Evolutionary conservation across 2,329 filamentous ascomycete genomes (phyloP).

Genomic region (Claviceps sp.): DNA sequence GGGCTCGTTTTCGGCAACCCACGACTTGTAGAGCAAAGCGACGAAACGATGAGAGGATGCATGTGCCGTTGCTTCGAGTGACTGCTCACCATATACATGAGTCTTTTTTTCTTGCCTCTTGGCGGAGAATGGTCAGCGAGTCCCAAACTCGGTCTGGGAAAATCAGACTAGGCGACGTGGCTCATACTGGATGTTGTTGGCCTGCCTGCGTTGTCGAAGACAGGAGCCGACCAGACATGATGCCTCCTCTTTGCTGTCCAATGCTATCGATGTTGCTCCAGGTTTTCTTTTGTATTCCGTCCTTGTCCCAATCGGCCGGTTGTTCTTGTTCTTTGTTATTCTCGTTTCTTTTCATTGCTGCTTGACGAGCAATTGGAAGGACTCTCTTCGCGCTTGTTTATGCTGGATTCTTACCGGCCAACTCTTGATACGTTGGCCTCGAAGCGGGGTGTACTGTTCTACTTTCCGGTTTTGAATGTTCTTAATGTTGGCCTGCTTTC

Average conservation of each 20-base stretch:
- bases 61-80: too few relatives aligned
- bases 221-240: conserved; percentile 19
- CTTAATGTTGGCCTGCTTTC: conserved; percentile 9
- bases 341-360: conserved; percentile 1
- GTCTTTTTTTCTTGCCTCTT: background rate
- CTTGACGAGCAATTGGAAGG: conserved; percentile 14
- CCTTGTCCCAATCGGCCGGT: background rate
- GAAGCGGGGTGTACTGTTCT: conserved; percentile 24
- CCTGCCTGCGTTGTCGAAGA: conserved; percentile 14
- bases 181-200: conserved; percentile 8
- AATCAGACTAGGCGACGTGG: conserved; percentile 8
- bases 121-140: background rate
- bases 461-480: conserved; percentile 17
- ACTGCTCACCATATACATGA: conserved; percentile 6
- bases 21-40: conserved; percentile 14
- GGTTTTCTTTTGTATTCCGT: conserved; percentile 5
- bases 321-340: conserved; percentile 9
- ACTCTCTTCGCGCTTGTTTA: conserved; percentile 22
- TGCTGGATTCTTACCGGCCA: conserved; percentile 15
- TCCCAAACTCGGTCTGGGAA: background rate
- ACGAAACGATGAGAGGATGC: too few relatives aligned
- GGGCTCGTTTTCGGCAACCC: conserved; percentile 15
- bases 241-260: conserved; percentile 19
- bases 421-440: conserved; percentile 17
- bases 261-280: conserved; percentile 7